Base-by-base conservation (phyloP, 1,139 yeast species). In the Yamadazyma diospyri region DNA sequence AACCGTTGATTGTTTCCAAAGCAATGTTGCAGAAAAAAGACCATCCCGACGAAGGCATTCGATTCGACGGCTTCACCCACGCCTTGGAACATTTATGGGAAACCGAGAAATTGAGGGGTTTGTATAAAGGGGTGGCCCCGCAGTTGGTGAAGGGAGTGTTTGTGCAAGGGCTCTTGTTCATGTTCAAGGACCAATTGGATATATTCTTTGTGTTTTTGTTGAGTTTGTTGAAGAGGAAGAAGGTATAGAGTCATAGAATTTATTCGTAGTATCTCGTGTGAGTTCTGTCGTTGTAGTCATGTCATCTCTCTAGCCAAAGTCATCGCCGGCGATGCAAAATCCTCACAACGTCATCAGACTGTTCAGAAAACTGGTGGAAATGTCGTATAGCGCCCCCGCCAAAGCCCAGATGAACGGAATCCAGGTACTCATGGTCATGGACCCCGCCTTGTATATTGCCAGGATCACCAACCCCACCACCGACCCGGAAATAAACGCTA, bases 361-460 rank as follows among this genome's bases (percentile, higher is more conserved):
- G 10, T 69, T 64, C 56, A 57, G 61, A 45, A 83, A 88, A 20
- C 88, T 73, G 6, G 80, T 70, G 26, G 81, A 64, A 20, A 84
- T 71, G 54, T 81, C 77, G 54, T 73, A 83, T 30, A 87, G 50
- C 10, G 84, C 69, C 47, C 77, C 79, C 3, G 81, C 72, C 5
- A 83, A 61, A 0, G 80, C 92, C 78, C 92, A 85, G 32, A 82
- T 74, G 46, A 88, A 69, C 1, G 97, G 97, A 8, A 88, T 77
- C 97, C 97, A 89, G 0, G 96, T 84, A 18, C 94, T 81, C 92
- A 89, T 84, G 16, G 84, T 74, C 52, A 88, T 74, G 10, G 78
- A 63, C 0, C 88, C 95, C 0, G 95, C 81, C 35, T 72, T 67
- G 57, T 88, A 88, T 4, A 87, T 72, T 2, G 88, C 85, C 47